Percentiles rank a stretch among this genome's conserved stretches.
Conservation (phyloP, 805 yeast species). For the Tetrapisispora arboricola region DNA sequence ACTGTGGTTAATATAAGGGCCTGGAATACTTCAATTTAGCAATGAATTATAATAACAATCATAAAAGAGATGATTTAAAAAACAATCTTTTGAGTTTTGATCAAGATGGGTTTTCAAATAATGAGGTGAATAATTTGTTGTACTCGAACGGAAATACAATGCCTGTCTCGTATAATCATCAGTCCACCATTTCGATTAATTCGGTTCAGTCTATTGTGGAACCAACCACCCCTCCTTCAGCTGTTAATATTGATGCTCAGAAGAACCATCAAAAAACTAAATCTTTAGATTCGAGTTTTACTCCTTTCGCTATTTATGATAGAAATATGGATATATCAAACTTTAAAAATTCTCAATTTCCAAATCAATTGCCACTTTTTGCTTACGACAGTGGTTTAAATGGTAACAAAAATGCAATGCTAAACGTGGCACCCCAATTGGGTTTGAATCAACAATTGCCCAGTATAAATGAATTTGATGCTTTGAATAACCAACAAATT, state of each 20-base stretch:
- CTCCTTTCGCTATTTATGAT: conserved; percentile 9
- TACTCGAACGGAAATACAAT: background rate
- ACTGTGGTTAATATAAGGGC: no score
- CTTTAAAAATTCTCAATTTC: conserved; percentile 8
- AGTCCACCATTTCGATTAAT: conserved; percentile 24
- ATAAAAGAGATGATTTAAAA: background rate
- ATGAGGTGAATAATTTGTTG: background rate
- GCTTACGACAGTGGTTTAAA: background rate
- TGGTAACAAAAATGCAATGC: background rate
- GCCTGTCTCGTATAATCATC: conserved; percentile 11
- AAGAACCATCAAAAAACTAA: conserved; percentile 25
- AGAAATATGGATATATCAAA: background rate
- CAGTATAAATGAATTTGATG: conserved; percentile 28
- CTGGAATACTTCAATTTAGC: no score
- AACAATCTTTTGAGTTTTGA: background rate
- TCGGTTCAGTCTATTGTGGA: conserved; percentile 17
- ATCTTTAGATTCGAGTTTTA: conserved; percentile 25
- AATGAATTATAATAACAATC: background rate
- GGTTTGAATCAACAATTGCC: conserved; percentile 15
- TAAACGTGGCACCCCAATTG: background rate
- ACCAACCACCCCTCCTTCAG: conserved; percentile 18
- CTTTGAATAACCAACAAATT: background rate
- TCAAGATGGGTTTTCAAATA: background rate
- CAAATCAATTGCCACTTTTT: conserved; percentile 3
- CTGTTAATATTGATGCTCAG: conserved; percentile 10